phyloP scores from a whole-genome alignment of 257 asterid genomes.

The Solanum paucissectum region DNA sequence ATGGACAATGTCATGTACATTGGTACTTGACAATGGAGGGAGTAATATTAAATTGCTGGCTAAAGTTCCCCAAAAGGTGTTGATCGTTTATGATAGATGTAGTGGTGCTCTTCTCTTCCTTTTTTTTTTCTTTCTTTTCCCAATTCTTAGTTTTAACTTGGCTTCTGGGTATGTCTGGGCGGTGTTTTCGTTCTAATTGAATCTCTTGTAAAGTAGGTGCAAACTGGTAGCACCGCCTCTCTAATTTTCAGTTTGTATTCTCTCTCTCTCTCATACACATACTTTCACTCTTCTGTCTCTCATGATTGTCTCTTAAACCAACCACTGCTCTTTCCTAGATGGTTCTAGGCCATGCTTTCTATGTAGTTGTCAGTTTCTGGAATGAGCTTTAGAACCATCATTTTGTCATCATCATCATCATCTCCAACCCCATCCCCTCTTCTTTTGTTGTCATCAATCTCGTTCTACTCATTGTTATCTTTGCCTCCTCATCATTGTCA shows the following conservation, averaged over 20 bases:
- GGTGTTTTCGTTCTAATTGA: neutral
- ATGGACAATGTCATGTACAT: neutral
- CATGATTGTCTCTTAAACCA: neutral
- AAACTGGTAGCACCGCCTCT: neutral
- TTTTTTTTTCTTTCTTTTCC: neutral
- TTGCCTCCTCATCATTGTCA: neutral
- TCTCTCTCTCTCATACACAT: neutral
- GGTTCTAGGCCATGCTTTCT: neutral
- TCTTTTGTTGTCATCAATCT: neutral
- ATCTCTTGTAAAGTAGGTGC: neutral
- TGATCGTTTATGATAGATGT: neutral
- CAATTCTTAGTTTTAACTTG: neutral
- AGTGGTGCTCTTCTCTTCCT: neutral
- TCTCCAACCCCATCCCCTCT: neutral
- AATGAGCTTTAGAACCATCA: neutral
- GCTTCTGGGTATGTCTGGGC: neutral
- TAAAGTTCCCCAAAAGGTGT: neutral
- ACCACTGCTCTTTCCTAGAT: neutral
- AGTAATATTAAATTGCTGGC: neutral
- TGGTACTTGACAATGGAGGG: neutral
- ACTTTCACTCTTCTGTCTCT: neutral
- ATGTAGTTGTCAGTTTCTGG: neutral
- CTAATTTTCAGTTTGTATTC: neutral
- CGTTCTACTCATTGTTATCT: neutral
- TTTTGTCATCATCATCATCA: neutral